Conservation (phyloP, 1,284 basidiomycete species). For the Ustilago cynodontis region DNA sequence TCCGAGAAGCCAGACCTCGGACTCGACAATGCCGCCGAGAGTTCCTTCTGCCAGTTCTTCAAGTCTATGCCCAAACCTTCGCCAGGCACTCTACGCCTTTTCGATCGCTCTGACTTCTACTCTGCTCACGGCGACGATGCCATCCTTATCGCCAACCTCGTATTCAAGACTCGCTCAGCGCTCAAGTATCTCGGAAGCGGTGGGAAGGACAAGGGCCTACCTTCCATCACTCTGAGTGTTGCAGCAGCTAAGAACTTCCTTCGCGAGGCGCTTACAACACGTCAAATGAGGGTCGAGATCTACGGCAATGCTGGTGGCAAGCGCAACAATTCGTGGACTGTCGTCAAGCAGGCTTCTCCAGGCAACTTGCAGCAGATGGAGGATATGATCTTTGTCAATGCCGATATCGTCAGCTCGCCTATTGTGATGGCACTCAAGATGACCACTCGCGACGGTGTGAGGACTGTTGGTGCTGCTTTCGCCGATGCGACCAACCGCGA, state of each 20-base stretch:
- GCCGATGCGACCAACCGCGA: constrained; percentile 74
- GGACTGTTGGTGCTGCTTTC: constrained; percentile 74
- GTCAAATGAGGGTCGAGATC: constrained; percentile 94
- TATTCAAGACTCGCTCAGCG: constrained; percentile 72
- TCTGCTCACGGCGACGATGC: constrained; percentile 91
- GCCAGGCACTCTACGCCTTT: constrained; percentile 65
- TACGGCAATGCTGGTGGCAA: constrained; percentile 73
- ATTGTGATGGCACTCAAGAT: constrained; percentile 91
- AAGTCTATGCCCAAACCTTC: constrained; percentile 42
- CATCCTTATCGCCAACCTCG: constrained; percentile 83
- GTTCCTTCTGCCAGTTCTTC: constrained; percentile 61
- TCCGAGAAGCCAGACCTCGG: constrained; percentile 61
- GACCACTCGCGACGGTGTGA: constrained; percentile 74
- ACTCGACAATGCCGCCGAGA: constrained; percentile 59
- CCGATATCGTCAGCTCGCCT: constrained; percentile 85
- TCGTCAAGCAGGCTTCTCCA: constrained; percentile 91
- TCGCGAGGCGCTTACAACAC: constrained; percentile 87
- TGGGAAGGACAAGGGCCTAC: constrained; percentile 54
- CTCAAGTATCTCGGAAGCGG: constrained; percentile 64
- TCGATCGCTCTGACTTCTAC: constrained; percentile 79
- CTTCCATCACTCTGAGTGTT: constrained; percentile 80
- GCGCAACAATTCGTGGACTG: constrained; percentile 77
- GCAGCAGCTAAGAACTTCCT: constrained; percentile 88
- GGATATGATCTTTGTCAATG: constrained; percentile 87
- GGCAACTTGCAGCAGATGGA: constrained; percentile 94